Evolutionary conservation across 1,284 basidiomycete genomes (phyloP), one percentile per base, ranked within the genome.

Genomic region (Ustilago loliicola): DNA sequence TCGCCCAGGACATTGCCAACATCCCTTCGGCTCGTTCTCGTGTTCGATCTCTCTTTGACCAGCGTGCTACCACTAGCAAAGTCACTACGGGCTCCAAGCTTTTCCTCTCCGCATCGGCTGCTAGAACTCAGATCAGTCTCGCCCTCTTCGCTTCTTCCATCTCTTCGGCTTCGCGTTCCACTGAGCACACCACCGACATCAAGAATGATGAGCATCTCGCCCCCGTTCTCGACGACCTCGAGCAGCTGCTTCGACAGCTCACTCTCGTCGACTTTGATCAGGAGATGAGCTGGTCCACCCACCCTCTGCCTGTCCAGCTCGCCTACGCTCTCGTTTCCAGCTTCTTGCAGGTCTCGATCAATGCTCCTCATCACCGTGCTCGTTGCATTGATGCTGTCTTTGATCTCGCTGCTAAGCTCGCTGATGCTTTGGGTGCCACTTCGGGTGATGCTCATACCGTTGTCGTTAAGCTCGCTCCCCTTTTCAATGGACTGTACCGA

Each of bases 401-500:
- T 25, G 56, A 56, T 51, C 52, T 83, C 15, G 63, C 72, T 25
- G 30, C 56, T 40, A 65, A 77, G 48, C 69, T 80, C 54, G 42
- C 64, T 13, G 60, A 61, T 53, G 61, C 61, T 2, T 72, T 75
- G 50, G 52, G 57, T 61, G 71, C 73, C 32, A 54, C 69, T 15
- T 23, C 77, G 9, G 59, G 80, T 93, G 94, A 92, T 1, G 88
- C 91, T 32, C 89, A 91, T 74, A 89, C 93, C 34, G 88, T 96
- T 21, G 91, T 91, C 0, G 92, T 93, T 79, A 88, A 77, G 56
- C 72, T 92, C 55, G 91, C 91, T 23, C 94, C 95, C 11, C 90
- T 92, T 30, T 89, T 96, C 65, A 94, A 96, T 85, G 94, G 94
- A 15, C 88, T 95, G 45, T 94, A 95, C 85, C 91, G 94, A 40